phyloP scores from a whole-genome alignment of 257 asterid genomes.

The Solanum commersonii region DNA sequence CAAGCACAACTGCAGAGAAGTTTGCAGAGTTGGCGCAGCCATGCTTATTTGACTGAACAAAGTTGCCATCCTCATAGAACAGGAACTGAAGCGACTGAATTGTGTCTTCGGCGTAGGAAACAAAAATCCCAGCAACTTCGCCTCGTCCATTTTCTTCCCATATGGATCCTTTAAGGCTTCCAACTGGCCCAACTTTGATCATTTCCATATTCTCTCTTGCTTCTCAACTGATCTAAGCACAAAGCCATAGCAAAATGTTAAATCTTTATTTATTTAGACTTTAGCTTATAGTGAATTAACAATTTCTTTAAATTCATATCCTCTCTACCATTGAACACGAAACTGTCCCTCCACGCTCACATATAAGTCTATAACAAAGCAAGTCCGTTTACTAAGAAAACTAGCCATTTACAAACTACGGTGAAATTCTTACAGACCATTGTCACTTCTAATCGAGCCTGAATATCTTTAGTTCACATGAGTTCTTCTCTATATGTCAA shows the following conservation, averaged over 20 bases:
- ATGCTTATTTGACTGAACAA: neutral
- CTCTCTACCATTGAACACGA: neutral
- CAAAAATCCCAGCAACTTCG: neutral
- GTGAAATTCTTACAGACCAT: neutral
- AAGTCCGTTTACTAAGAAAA: neutral
- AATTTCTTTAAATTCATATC: neutral
- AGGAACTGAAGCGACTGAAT: neutral
- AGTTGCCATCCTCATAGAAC: neutral
- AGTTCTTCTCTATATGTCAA: neutral
- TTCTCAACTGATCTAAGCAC: neutral
- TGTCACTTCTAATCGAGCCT: neutral
- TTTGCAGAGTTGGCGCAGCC: fast-evolving
- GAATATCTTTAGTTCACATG: neutral
- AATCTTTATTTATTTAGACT: neutral
- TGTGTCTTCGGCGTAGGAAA: fast-evolving
- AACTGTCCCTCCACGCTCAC: neutral
- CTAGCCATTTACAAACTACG: neutral
- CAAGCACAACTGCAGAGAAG: neutral
- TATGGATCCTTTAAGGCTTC: fast-evolving
- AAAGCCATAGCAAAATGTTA: neutral
- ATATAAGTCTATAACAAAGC: neutral
- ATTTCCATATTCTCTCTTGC: neutral
- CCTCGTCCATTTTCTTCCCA: neutral
- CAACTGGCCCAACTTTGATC: neutral
- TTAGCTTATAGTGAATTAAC: neutral